These are phyloP conservation scores for Starmerella roubikii DNA, from an alignment of 805 yeast genomes.

Conservation along the genomic window DNA sequence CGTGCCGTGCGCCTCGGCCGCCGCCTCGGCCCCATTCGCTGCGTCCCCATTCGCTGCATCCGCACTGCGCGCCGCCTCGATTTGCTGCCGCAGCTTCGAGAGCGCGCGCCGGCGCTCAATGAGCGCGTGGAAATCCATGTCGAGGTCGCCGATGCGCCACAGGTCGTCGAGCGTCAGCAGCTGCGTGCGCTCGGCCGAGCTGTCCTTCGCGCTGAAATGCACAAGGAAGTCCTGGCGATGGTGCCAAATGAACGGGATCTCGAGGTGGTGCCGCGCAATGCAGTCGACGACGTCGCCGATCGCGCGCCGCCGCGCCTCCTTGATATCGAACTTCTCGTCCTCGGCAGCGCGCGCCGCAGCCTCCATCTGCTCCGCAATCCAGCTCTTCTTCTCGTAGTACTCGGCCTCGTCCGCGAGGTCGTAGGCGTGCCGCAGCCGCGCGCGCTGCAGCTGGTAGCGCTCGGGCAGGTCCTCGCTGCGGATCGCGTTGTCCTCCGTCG, in stretches of 20 bases:
- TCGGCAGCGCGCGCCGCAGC: slow-evolving; percentile 22
- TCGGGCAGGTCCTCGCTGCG: slow-evolving; percentile 85
- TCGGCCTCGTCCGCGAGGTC: slow-evolving; percentile 46
- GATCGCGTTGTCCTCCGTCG: slow-evolving; percentile 80
- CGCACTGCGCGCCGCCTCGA: slow-evolving; percentile 32
- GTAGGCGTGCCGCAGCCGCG: slow-evolving; percentile 52
- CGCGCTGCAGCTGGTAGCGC: slow-evolving; percentile 69
- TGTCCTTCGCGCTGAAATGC: slow-evolving; percentile 33
- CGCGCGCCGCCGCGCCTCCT: slow-evolving; percentile 41
- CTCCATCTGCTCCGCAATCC: slow-evolving; percentile 60
- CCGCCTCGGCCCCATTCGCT: no score
- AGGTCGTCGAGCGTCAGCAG: slow-evolving; percentile 59
- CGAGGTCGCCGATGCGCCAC: slow-evolving; percentile 81
- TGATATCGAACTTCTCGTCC: slow-evolving; percentile 18
- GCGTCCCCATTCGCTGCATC: no score
- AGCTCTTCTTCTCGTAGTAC: slow-evolving; percentile 55
- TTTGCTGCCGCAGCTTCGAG: slow-evolving; percentile 30
- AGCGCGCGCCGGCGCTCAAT: slow-evolving; percentile 58
- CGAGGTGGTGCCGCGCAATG: slow-evolving; percentile 65
- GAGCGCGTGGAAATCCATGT: slow-evolving; percentile 76
- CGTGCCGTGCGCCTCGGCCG: neutral
- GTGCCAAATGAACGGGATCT: slow-evolving; percentile 91
- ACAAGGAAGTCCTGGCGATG: slow-evolving; percentile 84
- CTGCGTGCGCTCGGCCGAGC: slow-evolving; percentile 31
- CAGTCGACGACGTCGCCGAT: slow-evolving; percentile 57